Conservation (phyloP, 1,139 yeast species). For the Yamadazyma trypodendri region DNA sequence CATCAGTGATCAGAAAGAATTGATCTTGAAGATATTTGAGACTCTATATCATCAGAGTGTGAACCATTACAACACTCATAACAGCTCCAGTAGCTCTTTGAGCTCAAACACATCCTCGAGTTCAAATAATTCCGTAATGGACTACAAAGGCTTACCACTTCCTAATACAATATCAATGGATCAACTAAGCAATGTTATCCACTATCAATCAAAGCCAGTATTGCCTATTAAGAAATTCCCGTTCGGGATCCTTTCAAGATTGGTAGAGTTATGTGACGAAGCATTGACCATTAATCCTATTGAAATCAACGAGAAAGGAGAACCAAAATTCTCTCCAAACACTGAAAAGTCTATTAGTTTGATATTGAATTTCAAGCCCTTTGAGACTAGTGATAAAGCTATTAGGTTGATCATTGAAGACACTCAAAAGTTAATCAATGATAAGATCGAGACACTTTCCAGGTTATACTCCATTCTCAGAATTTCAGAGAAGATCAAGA, state of each 20-base stretch:
- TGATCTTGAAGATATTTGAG: conserved; percentile 48
- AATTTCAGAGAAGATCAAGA: conserved; percentile 76
- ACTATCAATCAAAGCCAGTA: conserved; percentile 27
- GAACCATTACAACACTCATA: conserved; percentile 3
- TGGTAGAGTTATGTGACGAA: conserved; percentile 71
- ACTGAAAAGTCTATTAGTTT: conserved; percentile 64
- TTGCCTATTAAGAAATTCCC: conserved; percentile 52
- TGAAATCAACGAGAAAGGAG: conserved; percentile 30
- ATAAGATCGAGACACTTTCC: conserved; percentile 71
- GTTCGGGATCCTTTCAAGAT: conserved; percentile 60
- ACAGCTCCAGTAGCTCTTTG: conserved; percentile 11
- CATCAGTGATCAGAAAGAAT: conserved; percentile 67
- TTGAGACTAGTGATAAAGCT: conserved; percentile 65
- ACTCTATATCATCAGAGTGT: conserved; percentile 24
- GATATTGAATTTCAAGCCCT: conserved; percentile 53
- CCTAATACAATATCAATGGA: conserved; percentile 27
- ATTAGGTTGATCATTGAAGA: conserved; percentile 64
- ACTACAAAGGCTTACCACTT: conserved; percentile 62
- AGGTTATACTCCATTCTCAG: conserved; percentile 75
- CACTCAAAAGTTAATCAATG: conserved; percentile 59
- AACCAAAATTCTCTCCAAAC: conserved; percentile 60
- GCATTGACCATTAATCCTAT: conserved; percentile 68
- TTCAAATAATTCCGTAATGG: conserved; percentile 23
- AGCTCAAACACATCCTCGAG: conserved; percentile 16
- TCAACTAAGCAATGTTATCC: conserved; percentile 22